Evolutionary conservation across 2,329 filamentous ascomycete genomes (phyloP).

Genomic region (Dryadomyces sulphureus): DNA sequence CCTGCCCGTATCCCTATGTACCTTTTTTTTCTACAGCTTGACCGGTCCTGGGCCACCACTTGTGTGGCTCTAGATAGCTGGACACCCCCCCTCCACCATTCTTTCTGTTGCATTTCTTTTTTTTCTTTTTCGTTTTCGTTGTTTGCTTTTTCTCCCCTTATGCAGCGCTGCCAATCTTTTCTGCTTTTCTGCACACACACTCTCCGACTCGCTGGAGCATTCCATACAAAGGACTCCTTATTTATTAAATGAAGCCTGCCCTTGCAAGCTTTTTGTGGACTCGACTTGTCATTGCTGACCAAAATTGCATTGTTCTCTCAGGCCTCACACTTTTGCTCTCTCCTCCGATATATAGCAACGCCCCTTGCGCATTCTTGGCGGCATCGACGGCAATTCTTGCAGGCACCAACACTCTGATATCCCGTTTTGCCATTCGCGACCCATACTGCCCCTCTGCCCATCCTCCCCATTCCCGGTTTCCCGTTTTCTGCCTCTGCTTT

Average conservation of each 20-base stretch:
- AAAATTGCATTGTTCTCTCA: neutral
- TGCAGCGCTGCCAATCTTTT: neutral
- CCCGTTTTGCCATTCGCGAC: neutral
- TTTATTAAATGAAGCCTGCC: neutral
- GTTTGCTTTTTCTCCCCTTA: neutral
- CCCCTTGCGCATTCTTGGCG: neutral
- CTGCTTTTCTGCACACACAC: too few species aligned
- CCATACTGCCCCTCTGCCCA: neutral
- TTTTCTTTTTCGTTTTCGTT: neutral
- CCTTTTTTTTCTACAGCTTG: neutral
- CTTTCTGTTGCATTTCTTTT: neutral
- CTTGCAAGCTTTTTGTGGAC: neutral
- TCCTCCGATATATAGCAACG: conserved; percentile 3
- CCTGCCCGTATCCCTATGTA: conserved; percentile 11
- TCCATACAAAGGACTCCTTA: too few species aligned
- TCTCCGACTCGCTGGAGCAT: neutral
- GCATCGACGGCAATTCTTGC: neutral
- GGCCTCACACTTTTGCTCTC: conserved; percentile 2
- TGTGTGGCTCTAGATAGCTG: neutral
- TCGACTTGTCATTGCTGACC: neutral
- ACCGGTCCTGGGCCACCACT: neutral
- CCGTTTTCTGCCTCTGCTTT: neutral
- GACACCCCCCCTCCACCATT: neutral
- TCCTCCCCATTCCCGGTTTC: too few species aligned
- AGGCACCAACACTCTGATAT: neutral